A percentile compares a stretch with the other conserved stretches of the same genome.
These are phyloP conservation scores for Globisporangium uncinulatum DNA, from an alignment of 352 stramenopile species.

Conservation along the genomic window DNA sequence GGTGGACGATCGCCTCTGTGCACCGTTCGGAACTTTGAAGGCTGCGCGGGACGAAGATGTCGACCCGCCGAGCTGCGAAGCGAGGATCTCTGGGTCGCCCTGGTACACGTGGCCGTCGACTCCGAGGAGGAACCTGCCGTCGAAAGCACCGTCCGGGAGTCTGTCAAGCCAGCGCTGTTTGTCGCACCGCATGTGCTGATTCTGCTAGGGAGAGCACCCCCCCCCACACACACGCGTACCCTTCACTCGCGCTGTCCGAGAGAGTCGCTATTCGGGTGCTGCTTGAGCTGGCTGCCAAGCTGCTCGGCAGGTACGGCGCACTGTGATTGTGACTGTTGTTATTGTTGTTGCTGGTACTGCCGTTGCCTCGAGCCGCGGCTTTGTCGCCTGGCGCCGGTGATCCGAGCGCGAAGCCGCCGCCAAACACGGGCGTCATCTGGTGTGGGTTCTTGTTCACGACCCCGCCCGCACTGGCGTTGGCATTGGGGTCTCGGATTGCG, in stretches of 20 bases:
- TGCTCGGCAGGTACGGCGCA: conserved; percentile 21
- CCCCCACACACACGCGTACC: conserved; percentile 19
- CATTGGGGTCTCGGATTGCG: conserved; percentile 38
- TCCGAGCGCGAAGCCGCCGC: conserved; percentile 62
- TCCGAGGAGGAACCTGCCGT: conserved; percentile 59
- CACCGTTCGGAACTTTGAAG: conserved; percentile 37
- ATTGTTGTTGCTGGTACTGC: conserved; percentile 20
- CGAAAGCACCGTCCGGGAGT: neutral
- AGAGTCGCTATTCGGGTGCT: conserved; percentile 20
- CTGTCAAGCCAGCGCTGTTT: neutral
- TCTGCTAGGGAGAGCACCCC: neutral
- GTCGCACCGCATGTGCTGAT: no score
- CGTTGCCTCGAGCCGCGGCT: conserved; percentile 9
- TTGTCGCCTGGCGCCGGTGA: conserved; percentile 34
- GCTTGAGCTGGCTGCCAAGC: conserved; percentile 15
- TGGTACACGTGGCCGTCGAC: conserved; percentile 83
- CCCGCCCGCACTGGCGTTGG: conserved; percentile 8
- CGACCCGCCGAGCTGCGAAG: conserved; percentile 29
- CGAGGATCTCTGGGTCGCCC: conserved; percentile 57
- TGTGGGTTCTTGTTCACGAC: conserved; percentile 62
- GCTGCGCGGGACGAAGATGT: conserved; percentile 21
- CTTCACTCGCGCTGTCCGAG: conserved; percentile 61
- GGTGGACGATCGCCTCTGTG: conserved; percentile 15
- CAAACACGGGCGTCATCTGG: conserved; percentile 58
- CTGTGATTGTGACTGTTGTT: conserved; percentile 39